These are phyloP conservation scores for Sporothrix euskadiensis DNA, from an alignment of 2,329 filamentous ascomycete genomes.

Conservation along the genomic window DNA sequence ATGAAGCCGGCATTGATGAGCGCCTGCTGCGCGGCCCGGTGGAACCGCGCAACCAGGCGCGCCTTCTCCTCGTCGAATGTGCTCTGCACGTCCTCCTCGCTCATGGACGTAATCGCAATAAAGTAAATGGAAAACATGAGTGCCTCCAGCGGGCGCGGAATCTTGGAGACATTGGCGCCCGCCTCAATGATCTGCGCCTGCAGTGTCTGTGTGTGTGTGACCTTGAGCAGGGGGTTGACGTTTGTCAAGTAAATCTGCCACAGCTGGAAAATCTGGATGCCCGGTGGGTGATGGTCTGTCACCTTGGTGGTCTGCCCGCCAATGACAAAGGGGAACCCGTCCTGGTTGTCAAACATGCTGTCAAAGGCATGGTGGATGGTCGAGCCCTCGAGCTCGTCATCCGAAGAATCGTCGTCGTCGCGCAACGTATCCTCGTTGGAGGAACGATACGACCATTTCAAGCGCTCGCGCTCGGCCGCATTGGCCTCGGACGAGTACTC, in stretches of 20 bases:
- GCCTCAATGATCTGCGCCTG: slow-evolving; percentile 66
- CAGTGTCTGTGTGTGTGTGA: slow-evolving; percentile 66
- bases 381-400: slow-evolving; percentile 57
- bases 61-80: slow-evolving; percentile 57
- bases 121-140: slow-evolving; percentile 68
- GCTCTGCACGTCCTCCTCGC: slow-evolving; percentile 52
- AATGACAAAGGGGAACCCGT: slow-evolving; percentile 60
- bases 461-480: background rate
- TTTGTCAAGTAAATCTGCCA: slow-evolving; percentile 72
- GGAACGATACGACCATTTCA: slow-evolving; percentile 46
- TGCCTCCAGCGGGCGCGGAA: slow-evolving; percentile 60
- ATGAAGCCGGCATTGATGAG: slow-evolving; percentile 68
- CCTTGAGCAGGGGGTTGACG: slow-evolving; percentile 67
- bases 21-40: slow-evolving; percentile 62
- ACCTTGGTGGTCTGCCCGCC: slow-evolving; percentile 48
- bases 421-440: slow-evolving; percentile 50
- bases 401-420: slow-evolving; percentile 50
- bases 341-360: slow-evolving; percentile 57
- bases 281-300: slow-evolving; percentile 53
- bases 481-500: slow-evolving; percentile 26
- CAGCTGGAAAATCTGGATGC: slow-evolving; percentile 62
- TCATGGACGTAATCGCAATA: slow-evolving; percentile 59
- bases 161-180: slow-evolving; percentile 54
- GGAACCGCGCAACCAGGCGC: slow-evolving; percentile 54
- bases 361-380: slow-evolving; percentile 61